Base-by-base conservation (phyloP, 495 filamentous ascomycete genomes). In the Parachaetomium inaequale region DNA sequence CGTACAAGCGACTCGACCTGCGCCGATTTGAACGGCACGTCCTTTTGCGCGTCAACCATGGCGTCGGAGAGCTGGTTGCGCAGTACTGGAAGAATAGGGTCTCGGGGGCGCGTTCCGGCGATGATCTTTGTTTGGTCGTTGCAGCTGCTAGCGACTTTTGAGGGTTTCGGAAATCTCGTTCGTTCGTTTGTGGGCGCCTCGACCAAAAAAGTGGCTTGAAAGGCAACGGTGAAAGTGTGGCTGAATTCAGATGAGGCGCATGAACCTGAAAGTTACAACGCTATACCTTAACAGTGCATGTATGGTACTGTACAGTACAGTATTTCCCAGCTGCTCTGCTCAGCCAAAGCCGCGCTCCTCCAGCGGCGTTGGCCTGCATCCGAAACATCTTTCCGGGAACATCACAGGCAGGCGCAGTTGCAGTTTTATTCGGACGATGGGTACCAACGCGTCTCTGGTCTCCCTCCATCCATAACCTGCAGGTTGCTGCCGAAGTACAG, bases 1-100 rank as follows among this genome's bases (percentile, higher is more conserved):
- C 78, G 68, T 65, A 91, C 90, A 83, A 95, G 76, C 63, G 89
- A 88, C 78, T 92, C 89, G 69, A 95, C 85, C 81, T 93, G 91
- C 70, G 91, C 88, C 81, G 88, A 83, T 78, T 85, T 84, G 76
- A 89, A 79, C 74, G 87, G 83, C 71, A 73, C 75, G 75, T 88
- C 84, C 77, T 84, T 86, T 51, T 71, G 64, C 58, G 68, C 66
- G 55, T 81, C 78, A 52, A 69, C 78, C 79, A 80, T 80, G 64
- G 38, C 75, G 53, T 66, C 25, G 26, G 49, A 55, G 49, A 5
- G 14, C 23, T 42, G n/a, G 50, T 51, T 66, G 26, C 58, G 61
- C 47, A 52, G 25, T 58, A 34, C n/a, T 17, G 43, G 36, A 15
- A 17, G 25, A 53, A 50, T 52, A 53, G 47, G 8, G 36, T 46